A percentile compares a stretch with the other conserved stretches of the same genome.
Evolutionary conservation across 1,284 basidiomycete genomes (phyloP).

Genomic region (Peniophora sp.): DNA sequence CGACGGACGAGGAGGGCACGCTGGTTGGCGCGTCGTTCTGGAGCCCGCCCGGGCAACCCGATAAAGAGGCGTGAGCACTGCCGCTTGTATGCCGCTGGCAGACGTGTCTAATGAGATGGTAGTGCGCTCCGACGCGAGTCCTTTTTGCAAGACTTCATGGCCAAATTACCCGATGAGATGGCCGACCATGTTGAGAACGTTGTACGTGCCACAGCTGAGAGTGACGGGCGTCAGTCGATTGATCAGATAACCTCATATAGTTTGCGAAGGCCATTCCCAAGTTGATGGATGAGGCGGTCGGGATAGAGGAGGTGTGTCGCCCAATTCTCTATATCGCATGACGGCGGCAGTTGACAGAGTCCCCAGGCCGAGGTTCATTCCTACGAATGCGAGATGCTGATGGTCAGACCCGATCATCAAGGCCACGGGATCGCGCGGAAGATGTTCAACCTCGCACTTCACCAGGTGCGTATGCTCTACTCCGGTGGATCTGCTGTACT

Average conservation of each 20-base stretch:
- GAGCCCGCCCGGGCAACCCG: neutral
- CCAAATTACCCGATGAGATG: neutral
- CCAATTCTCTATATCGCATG: neutral
- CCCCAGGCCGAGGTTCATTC: neutral
- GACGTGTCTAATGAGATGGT: neutral
- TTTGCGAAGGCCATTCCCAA: neutral
- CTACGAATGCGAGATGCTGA: neutral
- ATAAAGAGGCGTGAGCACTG: neutral
- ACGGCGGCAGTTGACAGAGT: neutral
- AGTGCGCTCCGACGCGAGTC: neutral
- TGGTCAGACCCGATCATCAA: neutral
- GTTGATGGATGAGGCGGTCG: neutral
- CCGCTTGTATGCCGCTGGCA: neutral
- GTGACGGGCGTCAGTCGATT: no score
- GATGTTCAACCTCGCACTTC: neutral
- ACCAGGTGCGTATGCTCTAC: neutral
- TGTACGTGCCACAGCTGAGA: no score
- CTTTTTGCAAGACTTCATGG: neutral
- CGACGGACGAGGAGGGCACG: neutral
- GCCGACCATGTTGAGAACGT: neutral
- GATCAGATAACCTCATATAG: neutral
- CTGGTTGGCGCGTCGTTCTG: neutral
- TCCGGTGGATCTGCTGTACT: no score
- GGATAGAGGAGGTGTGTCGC: neutral
- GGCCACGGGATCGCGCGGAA: neutral